A percentile compares a stretch with the other conserved stretches of the same genome.
phyloP scores from a whole-genome alignment of 176 grass and related monocot genomes.

The Rhynchospora tenuis region DNA sequence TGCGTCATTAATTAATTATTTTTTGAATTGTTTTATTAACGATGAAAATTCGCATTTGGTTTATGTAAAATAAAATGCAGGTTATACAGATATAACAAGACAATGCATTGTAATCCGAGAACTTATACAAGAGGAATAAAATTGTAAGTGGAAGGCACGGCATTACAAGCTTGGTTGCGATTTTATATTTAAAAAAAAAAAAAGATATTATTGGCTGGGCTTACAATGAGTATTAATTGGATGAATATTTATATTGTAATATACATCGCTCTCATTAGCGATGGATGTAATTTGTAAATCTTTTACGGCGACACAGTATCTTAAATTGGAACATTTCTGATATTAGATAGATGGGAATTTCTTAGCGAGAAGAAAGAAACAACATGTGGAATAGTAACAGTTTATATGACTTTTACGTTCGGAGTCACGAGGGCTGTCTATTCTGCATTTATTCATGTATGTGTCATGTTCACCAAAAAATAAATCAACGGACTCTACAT shows the following conservation, averaged over 20 bases:
- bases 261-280: too few relatives aligned
- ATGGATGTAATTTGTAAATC: too few relatives aligned
- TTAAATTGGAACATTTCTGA: too few relatives aligned
- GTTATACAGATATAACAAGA: not conserved
- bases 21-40: too few relatives aligned
- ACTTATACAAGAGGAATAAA: not conserved
- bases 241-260: too few relatives aligned
- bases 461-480: not conserved
- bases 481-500: not conserved
- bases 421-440: not conserved
- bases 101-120: not conserved
- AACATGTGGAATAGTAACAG: not conserved
- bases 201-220: too few relatives aligned
- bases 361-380: not conserved
- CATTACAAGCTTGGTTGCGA: too few relatives aligned
- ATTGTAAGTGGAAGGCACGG: not conserved
- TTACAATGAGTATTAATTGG: too few relatives aligned
- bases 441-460: not conserved
- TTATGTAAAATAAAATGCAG: not conserved
- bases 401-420: not conserved
- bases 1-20: not conserved
- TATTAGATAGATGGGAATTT: not conserved
- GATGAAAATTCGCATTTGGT: too few relatives aligned
- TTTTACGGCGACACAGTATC: too few relatives aligned
- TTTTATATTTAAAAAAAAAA: too few relatives aligned